Conservation (phyloP, 805 yeast genomes). For the Wickerhamiella dianesei region DNA sequence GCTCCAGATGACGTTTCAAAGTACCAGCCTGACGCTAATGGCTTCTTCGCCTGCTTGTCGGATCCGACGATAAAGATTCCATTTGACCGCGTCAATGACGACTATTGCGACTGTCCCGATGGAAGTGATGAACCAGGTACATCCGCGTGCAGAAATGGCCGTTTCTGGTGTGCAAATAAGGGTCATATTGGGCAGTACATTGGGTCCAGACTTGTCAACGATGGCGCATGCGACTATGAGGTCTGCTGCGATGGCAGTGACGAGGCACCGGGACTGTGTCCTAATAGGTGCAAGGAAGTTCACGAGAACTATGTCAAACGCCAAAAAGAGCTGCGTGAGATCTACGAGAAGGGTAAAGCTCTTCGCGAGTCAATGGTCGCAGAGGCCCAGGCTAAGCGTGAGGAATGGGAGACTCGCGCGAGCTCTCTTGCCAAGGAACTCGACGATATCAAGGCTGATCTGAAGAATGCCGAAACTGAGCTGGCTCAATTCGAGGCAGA, state of each 20-base stretch:
- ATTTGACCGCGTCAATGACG: conserved; percentile 61
- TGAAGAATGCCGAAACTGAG: conserved; percentile 21
- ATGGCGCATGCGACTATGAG: conserved; percentile 84
- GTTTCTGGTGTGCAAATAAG: conserved; percentile 63
- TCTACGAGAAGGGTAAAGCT: conserved; percentile 26
- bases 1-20: conserved; percentile 14
- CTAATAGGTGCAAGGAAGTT: conserved; percentile 41
- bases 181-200: conserved; percentile 55
- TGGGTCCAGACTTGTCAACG: conserved; percentile 58
- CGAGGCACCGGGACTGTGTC: conserved; percentile 45
- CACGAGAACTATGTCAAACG: conserved; percentile 27
- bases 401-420: conserved; percentile 5
- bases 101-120: conserved; percentile 93
- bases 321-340: conserved; percentile 13
- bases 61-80: conserved; percentile 54
- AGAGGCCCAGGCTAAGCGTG: conserved; percentile 16
- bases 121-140: conserved; percentile 98
- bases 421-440: conserved; percentile 9
- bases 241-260: conserved; percentile 92
- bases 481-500: conserved; percentile 20
- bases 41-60: conserved; percentile 55
- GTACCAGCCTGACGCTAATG: conserved; percentile 40
- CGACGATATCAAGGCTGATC: conserved; percentile 11
- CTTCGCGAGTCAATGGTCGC: conserved; percentile 25
- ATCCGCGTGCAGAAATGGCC: conserved; percentile 49